Evolutionary conservation across 2,329 filamentous ascomycete species (phyloP), one percentile per base, ranked within the genome.

Genomic region (Cadophora gregata): DNA sequence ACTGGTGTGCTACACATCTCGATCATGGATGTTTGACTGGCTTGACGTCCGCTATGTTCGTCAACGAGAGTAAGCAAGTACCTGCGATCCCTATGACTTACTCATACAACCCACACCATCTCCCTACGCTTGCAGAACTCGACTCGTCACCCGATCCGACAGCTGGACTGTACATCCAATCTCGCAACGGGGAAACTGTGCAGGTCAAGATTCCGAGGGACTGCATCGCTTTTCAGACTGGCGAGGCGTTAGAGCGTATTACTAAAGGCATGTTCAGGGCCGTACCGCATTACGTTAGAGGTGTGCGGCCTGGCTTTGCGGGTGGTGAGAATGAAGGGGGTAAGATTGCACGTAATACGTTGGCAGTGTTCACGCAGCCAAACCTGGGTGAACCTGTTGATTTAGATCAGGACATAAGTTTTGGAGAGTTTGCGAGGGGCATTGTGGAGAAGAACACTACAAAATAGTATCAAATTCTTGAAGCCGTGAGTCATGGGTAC

Each of bases 341-440:
- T 1, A 81, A 81, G 31, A 85, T 94, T 67, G 91, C 91, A 31
- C 83, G 91, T 67, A 98, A 98, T 80, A 99, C 96, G 10, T 80
- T 99, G 72, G 96, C 96, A 0, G 93, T 98, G 10, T 99, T 98
- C 76, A 99, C 95, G 66, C 96, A 99, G 84, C 96, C 96, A 27
- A 97, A 97, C 81, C 79, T 98, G 67, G 91, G 87, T 73, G 92
- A 94, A 73, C 85, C 88, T 79, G 90, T 95, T 16, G 92, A 95
- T 75, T 84, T 87, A 66, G 82, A 86, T 76, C 84, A 87, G 73
- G 84, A 86, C 45, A 83, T 88, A 65, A 90, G 86, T 47, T 95
- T 94, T 84, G 92, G 90, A 25, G 86, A 90, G 74, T 93, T 94
- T 82, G 91, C 91, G 31, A 74, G 75, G 56, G 76, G 76, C 1